phyloP scores from a whole-genome alignment of 805 yeast species.

The Saccharomycopsis selenospora region DNA sequence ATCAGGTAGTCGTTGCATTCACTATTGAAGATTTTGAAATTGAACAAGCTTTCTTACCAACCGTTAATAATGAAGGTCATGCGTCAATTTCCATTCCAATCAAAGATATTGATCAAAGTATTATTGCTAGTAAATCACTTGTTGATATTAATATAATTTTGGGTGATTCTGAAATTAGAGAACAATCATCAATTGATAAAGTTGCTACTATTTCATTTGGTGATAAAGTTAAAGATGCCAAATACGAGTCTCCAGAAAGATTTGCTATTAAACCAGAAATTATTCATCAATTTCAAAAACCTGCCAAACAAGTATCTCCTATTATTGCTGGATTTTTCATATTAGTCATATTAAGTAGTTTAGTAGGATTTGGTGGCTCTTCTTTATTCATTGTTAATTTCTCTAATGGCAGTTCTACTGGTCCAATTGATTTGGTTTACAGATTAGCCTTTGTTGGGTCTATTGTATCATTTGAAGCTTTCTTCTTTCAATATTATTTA shows the following conservation, averaged over 20 bases:
- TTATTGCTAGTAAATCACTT: neutral
- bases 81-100: slow-evolving; percentile 7
- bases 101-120: slow-evolving; percentile 1
- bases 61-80: slow-evolving; percentile 3
- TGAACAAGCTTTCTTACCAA: slow-evolving; percentile 15
- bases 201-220: slow-evolving; percentile 5
- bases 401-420: slow-evolving; percentile 29
- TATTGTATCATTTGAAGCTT: slow-evolving; percentile 43
- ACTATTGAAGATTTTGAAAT: slow-evolving; percentile 1
- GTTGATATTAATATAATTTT: slow-evolving; percentile 7
- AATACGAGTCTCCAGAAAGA: slow-evolving; percentile 11
- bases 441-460: slow-evolving; percentile 41
- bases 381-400: slow-evolving; percentile 11
- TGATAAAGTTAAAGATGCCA: neutral
- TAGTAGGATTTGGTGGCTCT: slow-evolving; percentile 12
- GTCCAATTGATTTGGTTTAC: slow-evolving; percentile 29
- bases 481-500: slow-evolving; percentile 51
- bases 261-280: slow-evolving; percentile 15
- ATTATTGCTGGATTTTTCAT: slow-evolving; percentile 14
- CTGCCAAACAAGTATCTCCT: slow-evolving; percentile 18
- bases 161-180: slow-evolving; percentile 9
- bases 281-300: slow-evolving; percentile 13
- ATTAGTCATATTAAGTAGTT: slow-evolving; percentile 5
- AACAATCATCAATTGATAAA: slow-evolving; percentile 3
- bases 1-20: slow-evolving; percentile 15